Evolutionary conservation across 352 stramenopile genomes (phyloP), one percentile per base, ranked within the genome.

Genomic region (Thraustochytrium striatum): DNA sequence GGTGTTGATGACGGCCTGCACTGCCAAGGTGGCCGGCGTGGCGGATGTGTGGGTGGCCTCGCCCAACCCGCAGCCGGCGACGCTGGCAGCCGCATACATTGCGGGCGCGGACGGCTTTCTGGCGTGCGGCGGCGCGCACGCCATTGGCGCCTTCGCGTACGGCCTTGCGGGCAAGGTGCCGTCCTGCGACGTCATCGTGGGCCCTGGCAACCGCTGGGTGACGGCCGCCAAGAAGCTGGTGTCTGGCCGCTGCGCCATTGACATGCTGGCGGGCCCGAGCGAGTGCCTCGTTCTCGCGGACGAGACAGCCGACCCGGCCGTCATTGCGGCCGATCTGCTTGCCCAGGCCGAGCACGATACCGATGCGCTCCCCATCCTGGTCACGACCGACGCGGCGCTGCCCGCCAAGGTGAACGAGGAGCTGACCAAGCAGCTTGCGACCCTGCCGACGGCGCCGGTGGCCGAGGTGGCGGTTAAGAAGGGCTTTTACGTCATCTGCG

Each of bases 121-220:
- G 1, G 84, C 84, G 61, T 81, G 94, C 2, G 90, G 90, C 44
- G 90, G 90, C 36, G 89, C 89, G 2, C 91, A 97, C 83, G 92
- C 95, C 28, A 97, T 99, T 72, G 95, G 89, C 9, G 90, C 92
- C 2, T 94, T 99, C 92, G 96, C 96, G 0, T 98, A 97, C 84
- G 96, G 96, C 35, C 38, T 80, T 28, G 85, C 98, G 3, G 88
- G 87, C 30, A 75, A 72, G 11, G 85, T 99, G 5, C 92, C 94
- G 0, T 39, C 88, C 8, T 98, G 94, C 83, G 95, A 99, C 87
- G 96, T 98, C 78, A 98, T 99, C 83, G 95, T 98, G 33, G 96
- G 96, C 39, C 96, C 96, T 0, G 96, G 96, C 35, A 99, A 99
- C 89, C 97, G 98, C 81, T 99, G 95, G 94, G 96, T 99, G n/a